Percentiles rank a stretch among this genome's conserved stretches.
Conservation (phyloP, 2,329 filamentous ascomycete species). For the Cercospora canescens region DNA sequence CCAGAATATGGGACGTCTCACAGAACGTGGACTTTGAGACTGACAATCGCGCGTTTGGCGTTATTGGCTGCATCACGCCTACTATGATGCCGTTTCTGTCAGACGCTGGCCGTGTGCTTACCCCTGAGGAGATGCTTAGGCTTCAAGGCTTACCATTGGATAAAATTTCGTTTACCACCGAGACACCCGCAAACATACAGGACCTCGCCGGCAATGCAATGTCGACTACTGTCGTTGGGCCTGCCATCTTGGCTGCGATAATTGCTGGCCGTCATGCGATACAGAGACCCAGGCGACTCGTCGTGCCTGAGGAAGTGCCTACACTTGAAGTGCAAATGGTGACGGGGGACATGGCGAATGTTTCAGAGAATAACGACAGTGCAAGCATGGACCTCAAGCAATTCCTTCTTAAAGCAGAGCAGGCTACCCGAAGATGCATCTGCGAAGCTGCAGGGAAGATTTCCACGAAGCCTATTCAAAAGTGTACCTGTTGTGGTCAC, state of each 20-base stretch:
- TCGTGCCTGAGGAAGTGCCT: background rate
- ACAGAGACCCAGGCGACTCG: background rate
- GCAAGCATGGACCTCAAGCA: background rate
- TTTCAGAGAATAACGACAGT: background rate
- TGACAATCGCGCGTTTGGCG: conserved; percentile 53
- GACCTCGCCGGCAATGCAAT: conserved; percentile 80
- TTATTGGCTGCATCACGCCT: conserved; percentile 69
- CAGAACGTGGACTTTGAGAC: conserved; percentile 69
- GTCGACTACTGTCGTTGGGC: conserved; percentile 70
- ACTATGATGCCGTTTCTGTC: conserved; percentile 62
- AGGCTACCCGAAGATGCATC: conserved; percentile 43
- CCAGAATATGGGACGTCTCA: conserved; percentile 62
- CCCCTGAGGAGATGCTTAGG: conserved; percentile 62
- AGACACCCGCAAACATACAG: conserved; percentile 59
- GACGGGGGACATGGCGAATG: background rate
- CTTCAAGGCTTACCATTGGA: conserved; percentile 70
- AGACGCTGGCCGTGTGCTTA: conserved; percentile 60
- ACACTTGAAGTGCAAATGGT: background rate
- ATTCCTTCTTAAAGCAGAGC: conserved; percentile 7
- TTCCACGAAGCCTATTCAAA: conserved; percentile 42
- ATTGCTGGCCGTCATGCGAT: conserved; percentile 41
- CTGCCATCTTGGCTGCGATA: conserved; percentile 61
- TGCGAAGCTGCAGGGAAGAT: conserved; percentile 55
- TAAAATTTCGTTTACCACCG: conserved; percentile 62
- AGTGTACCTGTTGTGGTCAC: conserved; percentile 55